Percentiles rank a stretch among this genome's conserved stretches.
Evolutionary conservation across 176 grass and related monocot species (phyloP).

Genomic region (Aegilops umbellulata): DNA sequence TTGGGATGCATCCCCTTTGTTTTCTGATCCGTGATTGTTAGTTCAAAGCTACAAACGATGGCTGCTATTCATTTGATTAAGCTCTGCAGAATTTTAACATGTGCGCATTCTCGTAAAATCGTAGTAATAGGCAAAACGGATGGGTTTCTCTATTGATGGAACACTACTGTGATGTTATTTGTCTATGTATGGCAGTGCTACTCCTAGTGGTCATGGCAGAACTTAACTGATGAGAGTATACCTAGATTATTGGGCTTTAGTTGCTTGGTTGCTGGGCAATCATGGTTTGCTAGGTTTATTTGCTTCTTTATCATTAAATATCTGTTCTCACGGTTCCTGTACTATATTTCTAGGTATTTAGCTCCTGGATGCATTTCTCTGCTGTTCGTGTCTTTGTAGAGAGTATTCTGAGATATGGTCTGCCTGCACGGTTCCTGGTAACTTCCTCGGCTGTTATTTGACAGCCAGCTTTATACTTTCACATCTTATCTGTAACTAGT

Average conservation of each 20-base stretch:
- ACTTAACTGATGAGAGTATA: background rate
- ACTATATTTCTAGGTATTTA: constrained; percentile 68
- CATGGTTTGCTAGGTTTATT: background rate
- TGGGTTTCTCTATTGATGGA: background rate
- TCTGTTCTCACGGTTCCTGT: background rate
- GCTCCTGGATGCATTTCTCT: constrained; percentile 98
- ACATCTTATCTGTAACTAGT: constrained; percentile 20
- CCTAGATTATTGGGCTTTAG: background rate
- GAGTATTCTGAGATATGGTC: constrained; percentile 99
- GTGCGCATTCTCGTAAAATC: background rate
- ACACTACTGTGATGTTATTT: background rate
- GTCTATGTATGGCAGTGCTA: background rate
- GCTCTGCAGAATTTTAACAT: background rate
- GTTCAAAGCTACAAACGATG: background rate
- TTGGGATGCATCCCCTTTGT: background rate
- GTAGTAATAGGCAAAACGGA: background rate
- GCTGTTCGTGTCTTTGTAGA: constrained; percentile 86
- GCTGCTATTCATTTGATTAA: background rate
- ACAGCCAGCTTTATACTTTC: background rate
- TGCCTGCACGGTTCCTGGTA: constrained; percentile 88
- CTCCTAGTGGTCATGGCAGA: background rate
- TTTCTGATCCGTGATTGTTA: background rate
- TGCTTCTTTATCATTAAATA: background rate
- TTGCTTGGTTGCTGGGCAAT: background rate
- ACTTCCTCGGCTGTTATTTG: background rate